Percentiles rank a stretch among this genome's conserved stretches.
These are phyloP conservation scores for Onygena corvina DNA, from an alignment of 2,329 filamentous ascomycete species.

Conservation along the genomic window DNA sequence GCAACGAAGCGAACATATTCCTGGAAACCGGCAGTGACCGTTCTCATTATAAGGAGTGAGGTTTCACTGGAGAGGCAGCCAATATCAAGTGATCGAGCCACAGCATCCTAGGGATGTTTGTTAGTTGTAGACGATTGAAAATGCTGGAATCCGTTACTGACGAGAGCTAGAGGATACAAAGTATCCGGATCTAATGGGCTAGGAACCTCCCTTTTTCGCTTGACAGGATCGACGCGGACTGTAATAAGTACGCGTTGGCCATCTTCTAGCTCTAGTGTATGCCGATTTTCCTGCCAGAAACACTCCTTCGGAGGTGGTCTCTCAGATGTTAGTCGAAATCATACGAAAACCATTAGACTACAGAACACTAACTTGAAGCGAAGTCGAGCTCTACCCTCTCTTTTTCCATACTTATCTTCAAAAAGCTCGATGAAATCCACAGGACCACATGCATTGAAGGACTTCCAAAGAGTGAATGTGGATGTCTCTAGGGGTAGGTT, in stretches of 20 bases:
- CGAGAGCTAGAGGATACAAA: slow-evolving; percentile 27
- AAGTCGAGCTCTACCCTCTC: slow-evolving; percentile 37
- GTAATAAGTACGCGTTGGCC: slow-evolving; percentile 17
- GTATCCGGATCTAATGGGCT: slow-evolving; percentile 27
- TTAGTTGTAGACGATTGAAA: background rate
- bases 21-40: slow-evolving; percentile 21
- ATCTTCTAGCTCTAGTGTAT: slow-evolving; percentile 22
- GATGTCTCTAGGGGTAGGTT: slow-evolving; percentile 27
- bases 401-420: slow-evolving; percentile 32
- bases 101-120: slow-evolving; percentile 29
- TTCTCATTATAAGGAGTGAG: slow-evolving; percentile 50
- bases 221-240: slow-evolving; percentile 20
- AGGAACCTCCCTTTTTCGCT: slow-evolving; percentile 17
- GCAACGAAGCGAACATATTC: slow-evolving; percentile 28
- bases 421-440: slow-evolving; percentile 48
- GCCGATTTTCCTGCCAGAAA: slow-evolving; percentile 39
- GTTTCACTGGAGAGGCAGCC: slow-evolving; percentile 46
- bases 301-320: slow-evolving; percentile 41
- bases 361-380: slow-evolving; percentile 38
- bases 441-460: slow-evolving; percentile 42
- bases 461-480: slow-evolving; percentile 38
- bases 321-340: background rate
- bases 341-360: background rate
- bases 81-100: slow-evolving; percentile 45
- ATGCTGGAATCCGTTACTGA: slow-evolving; percentile 18